These are phyloP conservation scores for Fraxinus albicans DNA, from an alignment of 305 asterid species.

Conservation along the genomic window DNA sequence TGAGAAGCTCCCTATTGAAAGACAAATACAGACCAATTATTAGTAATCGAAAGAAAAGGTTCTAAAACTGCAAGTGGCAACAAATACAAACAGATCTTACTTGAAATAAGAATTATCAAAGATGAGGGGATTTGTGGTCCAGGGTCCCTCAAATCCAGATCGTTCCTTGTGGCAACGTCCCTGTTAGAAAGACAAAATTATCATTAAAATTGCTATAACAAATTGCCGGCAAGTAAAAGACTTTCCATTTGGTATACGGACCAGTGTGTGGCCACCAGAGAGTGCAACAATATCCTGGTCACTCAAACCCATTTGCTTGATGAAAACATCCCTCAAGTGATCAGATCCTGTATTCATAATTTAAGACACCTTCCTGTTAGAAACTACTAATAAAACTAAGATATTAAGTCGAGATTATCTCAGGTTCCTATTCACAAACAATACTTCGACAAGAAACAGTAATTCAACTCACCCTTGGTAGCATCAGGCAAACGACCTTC, in stretches of 20 bases:
- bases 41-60: background rate
- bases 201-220: background rate
- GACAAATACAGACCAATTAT: background rate
- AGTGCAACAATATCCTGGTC: constrained; percentile 85
- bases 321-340: constrained; percentile 80
- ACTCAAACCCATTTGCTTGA: constrained; percentile 75
- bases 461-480: constrained; percentile 54
- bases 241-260: constrained; percentile 23
- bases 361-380: background rate
- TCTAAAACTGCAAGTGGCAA: background rate
- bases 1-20: constrained; percentile 65
- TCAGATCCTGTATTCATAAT: constrained; percentile 54
- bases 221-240: background rate
- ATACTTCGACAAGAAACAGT: background rate
- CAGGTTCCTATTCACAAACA: background rate
- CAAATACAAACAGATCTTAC: constrained; percentile 33
- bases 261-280: constrained; percentile 95
- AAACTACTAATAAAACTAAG: background rate
- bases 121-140: constrained; percentile 80
- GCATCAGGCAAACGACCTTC: constrained; percentile 97
- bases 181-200: constrained; percentile 26
- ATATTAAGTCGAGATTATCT: background rate
- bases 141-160: constrained; percentile 93
- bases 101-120: constrained; percentile 81
- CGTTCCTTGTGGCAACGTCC: constrained; percentile 96